Evolutionary conservation across 805 yeast genomes (phyloP), one percentile per base, ranked within the genome.

Genomic region (Candida insectalens): DNA sequence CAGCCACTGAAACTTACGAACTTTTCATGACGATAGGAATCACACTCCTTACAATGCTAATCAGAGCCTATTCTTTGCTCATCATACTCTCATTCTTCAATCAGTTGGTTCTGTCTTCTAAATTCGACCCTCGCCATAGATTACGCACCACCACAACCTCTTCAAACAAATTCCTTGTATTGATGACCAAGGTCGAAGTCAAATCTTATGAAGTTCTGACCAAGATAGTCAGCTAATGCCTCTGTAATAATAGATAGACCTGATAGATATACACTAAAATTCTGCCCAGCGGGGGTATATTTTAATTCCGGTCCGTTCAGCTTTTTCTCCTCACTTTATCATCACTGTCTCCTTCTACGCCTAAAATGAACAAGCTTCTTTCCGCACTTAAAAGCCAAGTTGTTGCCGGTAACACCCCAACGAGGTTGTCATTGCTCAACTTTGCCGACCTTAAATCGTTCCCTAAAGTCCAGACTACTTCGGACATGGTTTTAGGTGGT

Each of bases 401-500:
- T 9, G 25, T 32, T 32, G 29, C 38, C 9, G 49, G 47, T 5
- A 34, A 28, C 7, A 38, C 35, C 30, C 47, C 53, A 16, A 38
- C 52, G 1, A 45, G 42, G 31, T 36, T 57, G 33, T 63, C 74
- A 2, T 52, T 83, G 10, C 57, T 83, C 33, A 73, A 79, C 41
- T 83, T 83, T 57, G 63, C 60, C 35, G 51, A 62, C n/a, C 62
- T 75, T 2, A 53, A 63, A 13, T 70, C 71, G 8, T 49, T 77
- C 27, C 53, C 61, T 7, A 62, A 67, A 21, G 56, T 82, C 14
- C 55, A 81, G 40, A 67, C 77, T 1, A 63, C 92, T 34, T 67
- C 82, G 27, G 95, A 83, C 55, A 67, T 73, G 45, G 85, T 81
- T 33, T 61, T 83, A 34, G 89, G 89, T 2, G 95, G 95, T 0